phyloP scores from a whole-genome alignment of 345 rosid genomes.

The Citrus medica region DNA sequence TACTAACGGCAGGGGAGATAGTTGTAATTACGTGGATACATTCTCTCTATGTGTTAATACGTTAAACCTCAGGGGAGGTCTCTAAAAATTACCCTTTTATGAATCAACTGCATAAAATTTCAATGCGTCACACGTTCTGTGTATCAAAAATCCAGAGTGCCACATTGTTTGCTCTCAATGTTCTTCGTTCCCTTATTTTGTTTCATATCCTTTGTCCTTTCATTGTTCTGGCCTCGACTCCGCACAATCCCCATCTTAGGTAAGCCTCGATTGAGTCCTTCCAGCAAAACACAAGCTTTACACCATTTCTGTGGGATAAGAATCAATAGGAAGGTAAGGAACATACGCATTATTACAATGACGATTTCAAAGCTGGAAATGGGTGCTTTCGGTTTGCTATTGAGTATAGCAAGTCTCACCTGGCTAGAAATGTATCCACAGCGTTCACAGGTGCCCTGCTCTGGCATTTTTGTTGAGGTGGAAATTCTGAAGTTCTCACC shows the following conservation, averaged over 20 bases:
- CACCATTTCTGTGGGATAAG: slow-evolving; percentile 68
- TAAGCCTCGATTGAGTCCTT: slow-evolving; percentile 84
- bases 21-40: too few species aligned
- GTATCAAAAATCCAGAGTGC: slow-evolving; percentile 64
- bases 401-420: slow-evolving; percentile 36
- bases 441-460: slow-evolving; percentile 90
- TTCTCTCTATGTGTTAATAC: too few species aligned
- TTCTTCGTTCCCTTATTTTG: slow-evolving; percentile 27
- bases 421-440: slow-evolving; percentile 98
- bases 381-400: background rate
- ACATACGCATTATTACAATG: background rate
- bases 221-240: slow-evolving; percentile 38
- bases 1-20: too few species aligned
- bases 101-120: background rate
- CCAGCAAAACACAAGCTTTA: slow-evolving; percentile 89
- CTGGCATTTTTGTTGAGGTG: slow-evolving; percentile 84
- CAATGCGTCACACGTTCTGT: background rate
- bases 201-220: slow-evolving; percentile 31
- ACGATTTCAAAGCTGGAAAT: background rate
- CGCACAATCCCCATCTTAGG: slow-evolving; percentile 88
- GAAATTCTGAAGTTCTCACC: slow-evolving; percentile 91
- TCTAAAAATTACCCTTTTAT: too few species aligned
- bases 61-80: too few species aligned
- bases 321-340: background rate
- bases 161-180: slow-evolving; percentile 77